These are phyloP conservation scores for Triangularia verruculosa DNA, from an alignment of 2,329 filamentous ascomycete genomes.

Conservation along the genomic window DNA sequence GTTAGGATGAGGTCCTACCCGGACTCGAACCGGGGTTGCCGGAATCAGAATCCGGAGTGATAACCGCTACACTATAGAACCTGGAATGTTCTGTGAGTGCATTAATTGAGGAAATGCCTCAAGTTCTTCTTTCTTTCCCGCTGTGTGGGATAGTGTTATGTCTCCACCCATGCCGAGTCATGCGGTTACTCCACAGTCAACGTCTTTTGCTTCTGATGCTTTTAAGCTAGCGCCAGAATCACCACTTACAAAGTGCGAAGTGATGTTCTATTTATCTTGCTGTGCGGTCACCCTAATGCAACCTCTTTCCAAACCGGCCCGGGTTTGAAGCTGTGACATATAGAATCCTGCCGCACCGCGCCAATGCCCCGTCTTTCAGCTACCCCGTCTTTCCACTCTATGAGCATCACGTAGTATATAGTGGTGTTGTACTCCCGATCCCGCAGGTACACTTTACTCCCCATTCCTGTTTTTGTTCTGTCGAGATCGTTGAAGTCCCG, in stretches of 20 bases:
- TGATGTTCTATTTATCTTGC: too few relatives aligned
- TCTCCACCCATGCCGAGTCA: neutral
- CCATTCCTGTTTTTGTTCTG: neutral
- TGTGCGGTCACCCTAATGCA: neutral
- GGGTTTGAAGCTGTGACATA: neutral
- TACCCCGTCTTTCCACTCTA: neutral
- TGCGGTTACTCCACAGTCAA: neutral
- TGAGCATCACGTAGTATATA: neutral
- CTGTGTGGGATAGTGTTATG: neutral
- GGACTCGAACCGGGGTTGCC: too few relatives aligned
- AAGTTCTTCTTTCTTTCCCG: neutral
- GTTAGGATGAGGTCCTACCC: neutral
- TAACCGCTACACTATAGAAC: neutral
- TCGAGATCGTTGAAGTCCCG: neutral
- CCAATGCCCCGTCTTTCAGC: neutral
- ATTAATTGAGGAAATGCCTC: neutral
- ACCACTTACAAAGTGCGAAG: too few relatives aligned
- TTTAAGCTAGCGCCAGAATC: too few relatives aligned
- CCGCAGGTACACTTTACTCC: conserved; percentile 19
- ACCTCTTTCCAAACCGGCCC: neutral
- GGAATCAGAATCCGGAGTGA: too few relatives aligned
- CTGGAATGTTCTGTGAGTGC: neutral
- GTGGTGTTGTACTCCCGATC: conserved; percentile 22
- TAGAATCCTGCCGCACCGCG: neutral
- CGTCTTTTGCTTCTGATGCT: too few relatives aligned